phyloP scores from a whole-genome alignment of 2,329 filamentous ascomycete genomes.

The Colletotrichum kahawae region DNA sequence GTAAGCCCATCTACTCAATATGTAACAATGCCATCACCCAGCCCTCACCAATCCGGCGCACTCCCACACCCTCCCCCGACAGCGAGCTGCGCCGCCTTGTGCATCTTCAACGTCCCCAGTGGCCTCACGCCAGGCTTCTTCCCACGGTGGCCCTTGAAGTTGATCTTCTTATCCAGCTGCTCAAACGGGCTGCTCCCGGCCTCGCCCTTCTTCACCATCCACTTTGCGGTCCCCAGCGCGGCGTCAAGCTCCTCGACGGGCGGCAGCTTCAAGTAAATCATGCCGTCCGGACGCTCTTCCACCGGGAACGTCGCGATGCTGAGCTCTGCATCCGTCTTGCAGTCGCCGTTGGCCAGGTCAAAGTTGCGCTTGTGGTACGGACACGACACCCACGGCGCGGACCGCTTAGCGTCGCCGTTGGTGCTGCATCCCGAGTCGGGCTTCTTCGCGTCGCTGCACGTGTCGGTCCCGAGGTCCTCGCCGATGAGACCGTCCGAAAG shows the following conservation, averaged over 20 bases:
- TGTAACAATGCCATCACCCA: not conserved
- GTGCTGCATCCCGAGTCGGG: constrained; percentile 20
- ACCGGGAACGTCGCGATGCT: constrained; percentile 84
- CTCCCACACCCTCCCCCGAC: constrained; percentile 43
- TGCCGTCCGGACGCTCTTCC: constrained; percentile 75
- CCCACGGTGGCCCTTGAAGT: constrained; percentile 46
- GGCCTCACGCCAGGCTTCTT: constrained; percentile 47
- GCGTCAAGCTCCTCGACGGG: constrained; percentile 81
- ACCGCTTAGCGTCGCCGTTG: constrained; percentile 33
- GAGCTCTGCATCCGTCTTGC: constrained; percentile 74
- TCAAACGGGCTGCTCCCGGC: constrained; percentile 42
- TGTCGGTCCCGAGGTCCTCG: constrained; percentile 50
- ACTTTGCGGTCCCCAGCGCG: constrained; percentile 78
- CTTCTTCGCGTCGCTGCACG: constrained; percentile 41
- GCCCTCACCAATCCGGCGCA: constrained; percentile 28
- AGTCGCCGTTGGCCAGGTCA: constrained; percentile 73
- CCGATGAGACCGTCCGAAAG: constrained; percentile 85
- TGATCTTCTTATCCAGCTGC: constrained; percentile 52
- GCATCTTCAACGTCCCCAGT: constrained; percentile 34
- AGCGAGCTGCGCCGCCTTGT: constrained; percentile 42
- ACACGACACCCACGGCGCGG: constrained; percentile 79
- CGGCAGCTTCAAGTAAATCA: constrained; percentile 81
- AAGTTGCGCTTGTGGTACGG: constrained; percentile 92
- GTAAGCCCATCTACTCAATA: not conserved
- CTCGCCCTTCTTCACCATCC: constrained; percentile 79